phyloP scores from a whole-genome alignment of 495 filamentous ascomycete species.

The Pyrenopolyporus hunteri region DNA sequence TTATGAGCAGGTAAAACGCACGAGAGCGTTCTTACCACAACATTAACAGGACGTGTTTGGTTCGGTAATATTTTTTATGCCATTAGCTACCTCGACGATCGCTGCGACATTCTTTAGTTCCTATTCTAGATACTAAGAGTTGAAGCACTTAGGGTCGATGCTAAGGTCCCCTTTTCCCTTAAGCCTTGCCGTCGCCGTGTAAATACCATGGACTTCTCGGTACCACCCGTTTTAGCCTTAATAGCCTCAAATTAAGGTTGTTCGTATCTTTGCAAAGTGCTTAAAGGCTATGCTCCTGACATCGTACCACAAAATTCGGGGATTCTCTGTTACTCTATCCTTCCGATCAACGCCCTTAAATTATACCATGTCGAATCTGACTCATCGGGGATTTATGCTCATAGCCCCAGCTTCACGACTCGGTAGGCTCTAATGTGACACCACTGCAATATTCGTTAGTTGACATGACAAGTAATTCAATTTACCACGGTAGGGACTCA shows the following conservation, averaged over 20 bases:
- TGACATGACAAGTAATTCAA: neutral
- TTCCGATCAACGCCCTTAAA: neutral
- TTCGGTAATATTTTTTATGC: neutral
- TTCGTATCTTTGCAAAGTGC: constrained; percentile 8
- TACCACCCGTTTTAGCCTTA: neutral
- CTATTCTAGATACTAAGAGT: neutral
- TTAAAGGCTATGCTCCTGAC: constrained; percentile 4
- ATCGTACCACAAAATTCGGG: neutral
- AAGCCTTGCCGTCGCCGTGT: neutral
- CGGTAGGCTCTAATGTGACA: constrained; percentile 51
- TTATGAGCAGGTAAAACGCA: no score
- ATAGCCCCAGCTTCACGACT: constrained; percentile 11
- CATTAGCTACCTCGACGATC: constrained; percentile 1
- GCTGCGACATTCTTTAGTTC: neutral
- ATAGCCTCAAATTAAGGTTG: neutral
- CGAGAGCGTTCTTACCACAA: no score
- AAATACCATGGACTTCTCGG: constrained; percentile 13
- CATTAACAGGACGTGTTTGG: no score
- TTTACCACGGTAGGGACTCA: constrained; percentile 23
- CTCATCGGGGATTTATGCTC: neutral
- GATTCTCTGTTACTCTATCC: neutral
- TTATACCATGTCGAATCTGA: constrained; percentile 1
- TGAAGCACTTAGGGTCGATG: neutral
- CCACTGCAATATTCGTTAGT: constrained; percentile 36
- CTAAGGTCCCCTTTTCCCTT: neutral